Conservation (phyloP, 2,329 filamentous ascomycete species). For the Fusarium pseudograminearum region DNA sequence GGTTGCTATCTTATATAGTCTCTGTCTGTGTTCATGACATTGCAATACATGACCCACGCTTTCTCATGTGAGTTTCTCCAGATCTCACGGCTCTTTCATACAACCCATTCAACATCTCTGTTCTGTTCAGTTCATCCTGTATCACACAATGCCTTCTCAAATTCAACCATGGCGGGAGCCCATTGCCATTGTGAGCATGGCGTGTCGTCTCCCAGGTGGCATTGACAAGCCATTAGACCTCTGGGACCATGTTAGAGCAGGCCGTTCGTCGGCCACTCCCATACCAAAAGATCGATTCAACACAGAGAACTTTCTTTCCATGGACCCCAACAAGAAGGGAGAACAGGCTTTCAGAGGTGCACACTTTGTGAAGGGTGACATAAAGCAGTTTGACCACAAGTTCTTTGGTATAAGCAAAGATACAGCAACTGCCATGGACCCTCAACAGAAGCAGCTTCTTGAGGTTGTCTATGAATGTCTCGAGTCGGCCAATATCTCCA, state of each 20-base stretch:
- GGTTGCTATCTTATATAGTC: background rate
- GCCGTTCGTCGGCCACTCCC: conserved; percentile 37
- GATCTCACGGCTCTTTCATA: background rate
- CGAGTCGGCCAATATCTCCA: conserved; percentile 43
- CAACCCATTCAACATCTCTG: background rate
- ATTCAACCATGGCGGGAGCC: conserved; percentile 43
- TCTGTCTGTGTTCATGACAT: background rate
- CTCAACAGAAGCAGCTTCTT: conserved; percentile 43
- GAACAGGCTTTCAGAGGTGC: conserved; percentile 42
- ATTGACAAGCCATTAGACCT: conserved; percentile 44
- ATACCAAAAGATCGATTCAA: conserved; percentile 45
- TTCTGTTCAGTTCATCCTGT: background rate
- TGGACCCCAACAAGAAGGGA: conserved; percentile 44
- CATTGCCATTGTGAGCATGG: conserved; percentile 44
- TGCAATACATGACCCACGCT: background rate
- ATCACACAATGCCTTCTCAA: conserved; percentile 33
- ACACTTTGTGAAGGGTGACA: conserved; percentile 42
- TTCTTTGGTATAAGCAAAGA: conserved; percentile 46
- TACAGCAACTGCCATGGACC: conserved; percentile 45
- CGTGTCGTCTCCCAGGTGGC: conserved; percentile 43
- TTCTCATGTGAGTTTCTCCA: background rate
- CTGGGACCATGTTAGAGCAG: conserved; percentile 43
- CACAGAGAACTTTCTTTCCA: conserved; percentile 43
- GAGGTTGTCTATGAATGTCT: conserved; percentile 45
- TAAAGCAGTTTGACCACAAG: conserved; percentile 46